Percentiles rank a stretch among this genome's conserved stretches.
These are phyloP conservation scores for Serendipita indica DNA, from an alignment of 768 basidiomycete genomes.

Conservation along the genomic window DNA sequence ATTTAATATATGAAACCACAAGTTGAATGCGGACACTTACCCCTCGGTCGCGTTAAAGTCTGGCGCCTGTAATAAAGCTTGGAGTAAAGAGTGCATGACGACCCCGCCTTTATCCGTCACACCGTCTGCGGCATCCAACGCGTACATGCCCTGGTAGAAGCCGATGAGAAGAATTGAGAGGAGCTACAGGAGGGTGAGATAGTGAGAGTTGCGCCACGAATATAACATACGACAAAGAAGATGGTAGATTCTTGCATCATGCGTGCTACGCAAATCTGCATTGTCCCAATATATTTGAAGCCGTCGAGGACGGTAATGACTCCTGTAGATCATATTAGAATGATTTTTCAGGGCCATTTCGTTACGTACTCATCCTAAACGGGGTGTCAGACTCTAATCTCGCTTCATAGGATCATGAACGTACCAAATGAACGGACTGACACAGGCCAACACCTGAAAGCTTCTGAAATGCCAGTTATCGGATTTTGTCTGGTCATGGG, in stretches of 20 bases:
- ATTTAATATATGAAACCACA: not conserved
- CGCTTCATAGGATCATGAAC: slow-evolving; percentile 17
- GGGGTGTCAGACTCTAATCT: not conserved
- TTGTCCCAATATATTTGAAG: slow-evolving; percentile 74
- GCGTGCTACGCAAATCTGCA: slow-evolving; percentile 85
- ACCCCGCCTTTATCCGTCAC: slow-evolving; percentile 35
- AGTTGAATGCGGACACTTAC: slow-evolving; percentile 24
- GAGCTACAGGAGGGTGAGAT: slow-evolving; percentile 31
- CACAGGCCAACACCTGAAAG: slow-evolving; percentile 82
- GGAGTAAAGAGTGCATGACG: slow-evolving; percentile 59
- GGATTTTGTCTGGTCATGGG: slow-evolving; percentile 25
- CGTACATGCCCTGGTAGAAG: slow-evolving; percentile 76
- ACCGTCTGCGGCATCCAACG: slow-evolving; percentile 84
- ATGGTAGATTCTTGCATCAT: slow-evolving; percentile 90
- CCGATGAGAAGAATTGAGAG: slow-evolving; percentile 71
- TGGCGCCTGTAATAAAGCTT: slow-evolving; percentile 71
- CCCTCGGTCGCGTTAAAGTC: slow-evolving; percentile 42
- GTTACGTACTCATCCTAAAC: slow-evolving; percentile 62
- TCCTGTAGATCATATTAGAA: slow-evolving; percentile 28
- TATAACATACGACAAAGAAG: slow-evolving; percentile 60
- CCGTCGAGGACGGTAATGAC: slow-evolving; percentile 70
- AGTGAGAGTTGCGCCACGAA: not conserved
- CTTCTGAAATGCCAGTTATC: slow-evolving; percentile 37
- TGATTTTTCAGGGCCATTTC: not conserved
- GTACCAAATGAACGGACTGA: slow-evolving; percentile 76